These are phyloP conservation scores for Apiotrichum montevideense DNA, from an alignment of 1,284 basidiomycete genomes.

Conservation along the genomic window DNA sequence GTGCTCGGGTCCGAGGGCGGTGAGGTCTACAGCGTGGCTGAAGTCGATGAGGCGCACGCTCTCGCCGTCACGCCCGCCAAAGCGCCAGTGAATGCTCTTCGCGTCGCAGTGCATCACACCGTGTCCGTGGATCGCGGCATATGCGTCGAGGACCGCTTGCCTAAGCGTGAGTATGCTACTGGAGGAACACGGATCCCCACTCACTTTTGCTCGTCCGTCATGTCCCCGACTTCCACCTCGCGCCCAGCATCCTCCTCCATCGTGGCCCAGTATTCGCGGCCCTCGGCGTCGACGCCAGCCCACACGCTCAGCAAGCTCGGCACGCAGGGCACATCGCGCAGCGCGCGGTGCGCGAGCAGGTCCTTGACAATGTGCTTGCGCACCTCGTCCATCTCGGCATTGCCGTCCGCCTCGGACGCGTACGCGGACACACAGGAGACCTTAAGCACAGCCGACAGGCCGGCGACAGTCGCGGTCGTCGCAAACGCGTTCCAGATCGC, in stretches of 20 bases:
- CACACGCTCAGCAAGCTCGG: background rate
- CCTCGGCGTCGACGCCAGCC: constrained; percentile 1
- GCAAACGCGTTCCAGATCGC: constrained; percentile 4
- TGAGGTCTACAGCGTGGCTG: background rate
- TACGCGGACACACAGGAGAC: constrained; percentile 2
- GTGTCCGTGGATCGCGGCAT: background rate
- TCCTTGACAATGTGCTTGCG: constrained; percentile 3
- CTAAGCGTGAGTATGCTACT: background rate
- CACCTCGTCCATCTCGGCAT: background rate
- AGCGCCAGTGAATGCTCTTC: constrained; percentile 1
- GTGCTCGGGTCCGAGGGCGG: background rate
- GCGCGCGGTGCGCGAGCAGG: constrained; percentile 1
- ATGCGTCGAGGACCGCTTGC: constrained; percentile 1
- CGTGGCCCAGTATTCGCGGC: constrained; percentile 1
- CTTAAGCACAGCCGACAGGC: background rate
- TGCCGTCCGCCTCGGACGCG: background rate
- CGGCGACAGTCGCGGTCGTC: background rate
- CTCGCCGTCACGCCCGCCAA: background rate
- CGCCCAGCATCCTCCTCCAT: constrained; percentile 2
- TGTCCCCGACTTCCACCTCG: background rate
- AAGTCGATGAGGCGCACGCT: constrained; percentile 1
- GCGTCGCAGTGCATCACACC: constrained; percentile 4
- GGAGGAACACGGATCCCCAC: background rate
- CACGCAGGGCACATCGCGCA: background rate
- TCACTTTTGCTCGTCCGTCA: constrained; percentile 2